Conservation (phyloP, 2,329 filamentous ascomycete genomes). For the Cladophialophora carrionii region DNA sequence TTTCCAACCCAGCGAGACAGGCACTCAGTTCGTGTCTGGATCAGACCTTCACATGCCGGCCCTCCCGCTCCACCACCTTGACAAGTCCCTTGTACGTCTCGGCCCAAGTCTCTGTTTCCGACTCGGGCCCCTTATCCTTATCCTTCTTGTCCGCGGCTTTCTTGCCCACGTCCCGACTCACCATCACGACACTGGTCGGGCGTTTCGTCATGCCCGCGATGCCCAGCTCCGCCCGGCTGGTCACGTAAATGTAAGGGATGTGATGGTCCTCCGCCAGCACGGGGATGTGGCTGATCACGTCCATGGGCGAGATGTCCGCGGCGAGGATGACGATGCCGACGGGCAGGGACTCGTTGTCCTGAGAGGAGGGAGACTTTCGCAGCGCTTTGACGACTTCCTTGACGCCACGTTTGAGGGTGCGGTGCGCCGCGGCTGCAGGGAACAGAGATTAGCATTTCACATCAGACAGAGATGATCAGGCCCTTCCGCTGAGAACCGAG, state of each 20-base stretch:
- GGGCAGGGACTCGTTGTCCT: constrained; percentile 53
- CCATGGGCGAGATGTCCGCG: constrained; percentile 96
- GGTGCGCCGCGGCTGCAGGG: constrained; percentile 81
- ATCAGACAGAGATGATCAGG: neutral
- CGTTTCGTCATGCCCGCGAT: constrained; percentile 93
- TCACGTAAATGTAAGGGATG: constrained; percentile 94
- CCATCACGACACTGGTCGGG: constrained; percentile 95
- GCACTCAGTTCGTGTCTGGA: too few species aligned
- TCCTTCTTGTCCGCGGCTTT: constrained; percentile 48
- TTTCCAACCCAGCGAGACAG: too few species aligned
- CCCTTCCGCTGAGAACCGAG: constrained; percentile 44
- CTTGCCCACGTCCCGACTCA: constrained; percentile 57
- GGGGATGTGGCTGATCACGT: constrained; percentile 97
- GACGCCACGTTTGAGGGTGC: constrained; percentile 94
- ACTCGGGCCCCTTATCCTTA: constrained; percentile 53
- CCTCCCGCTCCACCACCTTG: constrained; percentile 63
- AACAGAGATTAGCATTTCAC: constrained; percentile 11
- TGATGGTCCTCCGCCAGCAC: constrained; percentile 98
- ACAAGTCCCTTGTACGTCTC: constrained; percentile 61
- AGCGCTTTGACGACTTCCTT: constrained; percentile 99
- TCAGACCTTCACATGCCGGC: constrained; percentile 59
- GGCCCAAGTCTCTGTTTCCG: constrained; percentile 51
- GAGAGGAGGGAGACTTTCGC: constrained; percentile 72
- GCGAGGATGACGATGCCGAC: constrained; percentile 86
- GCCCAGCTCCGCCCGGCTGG: constrained; percentile 88